phyloP scores from a whole-genome alignment of 192 early-diverging fungal species.

The Backusella sp. region DNA sequence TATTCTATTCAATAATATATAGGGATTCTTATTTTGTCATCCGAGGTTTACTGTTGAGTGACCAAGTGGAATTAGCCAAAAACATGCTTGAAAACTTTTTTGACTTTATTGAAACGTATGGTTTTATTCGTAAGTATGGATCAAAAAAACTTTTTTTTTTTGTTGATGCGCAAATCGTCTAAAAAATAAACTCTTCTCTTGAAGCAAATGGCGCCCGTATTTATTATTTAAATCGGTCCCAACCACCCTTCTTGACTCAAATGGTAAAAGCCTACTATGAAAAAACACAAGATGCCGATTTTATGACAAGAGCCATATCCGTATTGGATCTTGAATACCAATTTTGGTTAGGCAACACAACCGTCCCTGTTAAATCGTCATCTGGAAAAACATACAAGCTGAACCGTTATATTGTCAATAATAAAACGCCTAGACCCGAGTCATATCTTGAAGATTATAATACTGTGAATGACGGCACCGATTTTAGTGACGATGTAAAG shows the following conservation, averaged over 20 bases:
- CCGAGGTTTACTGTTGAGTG: slow-evolving; percentile 59
- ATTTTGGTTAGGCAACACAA: slow-evolving; percentile 59
- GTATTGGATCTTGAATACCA: slow-evolving; percentile 57
- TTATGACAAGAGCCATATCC: slow-evolving; percentile 50
- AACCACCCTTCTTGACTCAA: slow-evolving; percentile 67
- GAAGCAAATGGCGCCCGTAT: slow-evolving; percentile 70
- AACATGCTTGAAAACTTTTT: slow-evolving; percentile 61
- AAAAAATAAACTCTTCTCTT: background rate
- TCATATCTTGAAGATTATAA: slow-evolving; percentile 57
- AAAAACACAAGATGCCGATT: slow-evolving; percentile 43
- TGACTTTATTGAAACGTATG: slow-evolving; percentile 54
- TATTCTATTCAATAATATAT: background rate
- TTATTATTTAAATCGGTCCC: slow-evolving; percentile 72
- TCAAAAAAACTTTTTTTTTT: background rate
- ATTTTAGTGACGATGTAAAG: slow-evolving; percentile 26
- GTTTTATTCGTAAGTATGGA: slow-evolving; percentile 60
- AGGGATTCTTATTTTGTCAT: slow-evolving; percentile 67
- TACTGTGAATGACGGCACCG: slow-evolving; percentile 47
- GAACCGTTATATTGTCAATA: slow-evolving; percentile 57
- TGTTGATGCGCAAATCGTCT: background rate
- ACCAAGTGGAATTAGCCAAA: slow-evolving; percentile 45
- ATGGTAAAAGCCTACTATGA: slow-evolving; percentile 65
- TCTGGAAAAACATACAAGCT: slow-evolving; percentile 36
- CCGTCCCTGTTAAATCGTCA: slow-evolving; percentile 39
- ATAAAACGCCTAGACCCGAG: slow-evolving; percentile 61